Conservation (phyloP, 495 filamentous ascomycete species). For the Oleoguttula mirabilis region DNA sequence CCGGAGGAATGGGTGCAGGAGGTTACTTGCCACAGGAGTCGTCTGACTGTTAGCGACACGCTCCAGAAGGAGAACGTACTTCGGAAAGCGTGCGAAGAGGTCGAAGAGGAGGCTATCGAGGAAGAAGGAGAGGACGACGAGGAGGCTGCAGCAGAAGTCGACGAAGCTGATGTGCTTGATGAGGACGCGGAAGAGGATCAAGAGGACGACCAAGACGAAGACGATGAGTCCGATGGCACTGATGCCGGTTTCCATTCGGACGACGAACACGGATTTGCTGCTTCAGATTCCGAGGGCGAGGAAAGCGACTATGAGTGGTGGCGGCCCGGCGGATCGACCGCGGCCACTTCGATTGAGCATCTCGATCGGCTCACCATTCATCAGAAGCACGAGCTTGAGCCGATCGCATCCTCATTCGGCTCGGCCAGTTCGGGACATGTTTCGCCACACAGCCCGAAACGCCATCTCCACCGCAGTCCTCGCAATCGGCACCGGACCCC, state of each 20-base stretch:
- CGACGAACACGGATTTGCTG: constrained; percentile 86
- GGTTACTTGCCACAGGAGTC: constrained; percentile 47
- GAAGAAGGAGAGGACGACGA: constrained; percentile 37
- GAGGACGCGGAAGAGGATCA: constrained; percentile 46
- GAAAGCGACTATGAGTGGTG: constrained; percentile 67
- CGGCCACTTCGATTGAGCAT: constrained; percentile 43
- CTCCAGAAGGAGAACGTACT: constrained; percentile 83
- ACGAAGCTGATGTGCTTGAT: constrained; percentile 32
- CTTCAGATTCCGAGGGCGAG: constrained; percentile 75
- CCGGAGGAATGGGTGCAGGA: constrained; percentile 80
- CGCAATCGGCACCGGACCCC: constrained; percentile 19
- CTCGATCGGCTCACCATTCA: constrained; percentile 32
- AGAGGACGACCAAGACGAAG: constrained; percentile 39
- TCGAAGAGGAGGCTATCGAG: constrained; percentile 68
- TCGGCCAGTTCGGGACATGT: constrained; percentile 39
- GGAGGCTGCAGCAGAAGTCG: constrained; percentile 25
- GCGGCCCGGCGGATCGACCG: constrained; percentile 50
- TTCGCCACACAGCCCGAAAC: constrained; percentile 19
- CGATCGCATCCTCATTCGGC: constrained; percentile 54
- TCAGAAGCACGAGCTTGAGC: constrained; percentile 18
- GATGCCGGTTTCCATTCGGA: constrained; percentile 77
- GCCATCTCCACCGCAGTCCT: constrained; percentile 26
- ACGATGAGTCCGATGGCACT: constrained; percentile 46
- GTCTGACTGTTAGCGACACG: constrained; percentile 79
- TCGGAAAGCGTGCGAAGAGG: constrained; percentile 76